Evolutionary conservation across 441 rosid genomes (phyloP).

Genomic region (Raphanus hybrid): DNA sequence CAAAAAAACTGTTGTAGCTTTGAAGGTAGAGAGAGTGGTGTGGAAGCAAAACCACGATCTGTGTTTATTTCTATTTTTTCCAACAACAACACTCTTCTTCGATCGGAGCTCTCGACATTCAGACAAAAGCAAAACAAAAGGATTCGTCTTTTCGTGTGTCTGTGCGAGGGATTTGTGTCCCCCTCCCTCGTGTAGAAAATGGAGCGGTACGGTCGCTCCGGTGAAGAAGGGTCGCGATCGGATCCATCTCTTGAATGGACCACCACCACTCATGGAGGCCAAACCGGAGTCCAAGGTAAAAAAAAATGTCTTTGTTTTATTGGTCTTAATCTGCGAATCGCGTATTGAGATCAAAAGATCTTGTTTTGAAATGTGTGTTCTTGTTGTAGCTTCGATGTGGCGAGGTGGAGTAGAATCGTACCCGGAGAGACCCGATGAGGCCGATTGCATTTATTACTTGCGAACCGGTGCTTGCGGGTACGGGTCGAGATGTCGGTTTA

Average conservation of each 20-base stretch:
- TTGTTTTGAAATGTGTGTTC: conserved; percentile 18
- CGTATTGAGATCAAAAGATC: conserved; percentile 26
- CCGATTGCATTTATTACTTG: conserved; percentile 84
- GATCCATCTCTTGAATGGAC: conserved; percentile 53
- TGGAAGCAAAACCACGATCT: conserved; percentile 44
- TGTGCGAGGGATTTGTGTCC: conserved; percentile 21
- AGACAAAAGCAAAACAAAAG: conserved; percentile 5
- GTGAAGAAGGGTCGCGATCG: conserved; percentile 63
- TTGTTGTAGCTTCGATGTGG: conserved; percentile 72
- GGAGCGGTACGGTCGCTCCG: conserved; percentile 80
- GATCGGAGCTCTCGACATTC: conserved; percentile 50
- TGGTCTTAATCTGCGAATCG: too few relatives aligned
- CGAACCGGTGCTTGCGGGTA: conserved; percentile 83
- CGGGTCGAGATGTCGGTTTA: conserved; percentile 90
- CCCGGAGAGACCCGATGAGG: conserved; percentile 77
- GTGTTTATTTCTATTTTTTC: neutral
- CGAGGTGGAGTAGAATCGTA: conserved; percentile 55
- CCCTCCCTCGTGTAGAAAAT: conserved; percentile 35
- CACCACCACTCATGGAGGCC: conserved; percentile 24
- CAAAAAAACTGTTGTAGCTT: conserved; percentile 28
- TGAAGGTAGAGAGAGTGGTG: conserved; percentile 40
- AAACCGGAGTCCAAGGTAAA: conserved; percentile 74
- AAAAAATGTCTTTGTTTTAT: neutral
- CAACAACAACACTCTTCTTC: conserved; percentile 18
- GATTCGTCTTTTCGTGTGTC: conserved; percentile 1